These are phyloP conservation scores for Samsoniella hepiali DNA, from an alignment of 2,329 filamentous ascomycete species.

Conservation along the genomic window DNA sequence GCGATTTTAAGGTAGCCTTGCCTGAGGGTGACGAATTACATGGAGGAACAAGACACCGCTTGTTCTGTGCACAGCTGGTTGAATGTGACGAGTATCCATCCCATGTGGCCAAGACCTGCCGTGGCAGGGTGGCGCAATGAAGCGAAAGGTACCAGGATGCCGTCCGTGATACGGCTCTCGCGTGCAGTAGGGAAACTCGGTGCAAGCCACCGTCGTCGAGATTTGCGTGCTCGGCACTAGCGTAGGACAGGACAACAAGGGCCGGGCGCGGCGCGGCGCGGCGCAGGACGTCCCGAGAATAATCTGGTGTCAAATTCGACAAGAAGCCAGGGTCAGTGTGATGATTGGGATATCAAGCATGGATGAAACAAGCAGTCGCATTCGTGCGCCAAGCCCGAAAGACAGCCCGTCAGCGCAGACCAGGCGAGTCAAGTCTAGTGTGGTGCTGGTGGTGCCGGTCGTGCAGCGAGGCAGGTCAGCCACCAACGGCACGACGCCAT, in stretches of 20 bases:
- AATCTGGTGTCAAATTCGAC: not conserved
- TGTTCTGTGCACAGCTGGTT: not conserved
- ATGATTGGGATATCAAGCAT: not conserved
- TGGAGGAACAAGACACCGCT: not conserved
- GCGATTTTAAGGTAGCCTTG: not conserved
- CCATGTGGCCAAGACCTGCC: not conserved
- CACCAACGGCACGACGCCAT: not conserved
- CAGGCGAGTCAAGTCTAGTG: slow-evolving; percentile 10
- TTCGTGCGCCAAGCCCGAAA: not conserved
- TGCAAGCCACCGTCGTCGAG: not conserved
- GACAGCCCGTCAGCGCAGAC: slow-evolving; percentile 14
- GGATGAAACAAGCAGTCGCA: not conserved
- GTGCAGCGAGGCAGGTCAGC: slow-evolving; percentile 3
- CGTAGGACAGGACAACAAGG: not conserved
- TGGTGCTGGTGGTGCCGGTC: not conserved
- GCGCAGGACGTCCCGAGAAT: not conserved
- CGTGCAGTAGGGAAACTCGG: not conserved
- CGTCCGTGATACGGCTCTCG: slow-evolving; percentile 5
- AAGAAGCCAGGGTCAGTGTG: not conserved
- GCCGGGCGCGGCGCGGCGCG: not conserved
- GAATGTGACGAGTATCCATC: not conserved
- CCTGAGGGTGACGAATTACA: not conserved
- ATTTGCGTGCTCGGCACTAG: slow-evolving; percentile 4
- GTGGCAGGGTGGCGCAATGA: not conserved
- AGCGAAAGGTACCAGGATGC: not conserved